Evolutionary conservation across 2,329 filamentous ascomycete genomes (phyloP).

Genomic region (Diaporthe humulicola): DNA sequence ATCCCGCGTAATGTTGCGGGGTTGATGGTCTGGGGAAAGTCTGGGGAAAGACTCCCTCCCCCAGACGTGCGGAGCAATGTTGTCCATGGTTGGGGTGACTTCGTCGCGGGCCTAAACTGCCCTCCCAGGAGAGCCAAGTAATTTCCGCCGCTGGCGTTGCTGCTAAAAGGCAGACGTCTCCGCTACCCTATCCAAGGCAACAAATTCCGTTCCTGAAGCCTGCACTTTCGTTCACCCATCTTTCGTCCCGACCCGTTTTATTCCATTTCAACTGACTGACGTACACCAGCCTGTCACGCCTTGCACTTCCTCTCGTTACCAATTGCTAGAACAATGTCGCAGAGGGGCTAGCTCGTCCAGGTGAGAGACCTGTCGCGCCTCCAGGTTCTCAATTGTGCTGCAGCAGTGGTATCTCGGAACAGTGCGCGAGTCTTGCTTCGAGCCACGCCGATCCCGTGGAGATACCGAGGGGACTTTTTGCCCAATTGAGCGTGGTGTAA

Average conservation of each 20-base stretch:
- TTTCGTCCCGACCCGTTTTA: neutral
- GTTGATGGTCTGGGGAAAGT: conserved; percentile 9
- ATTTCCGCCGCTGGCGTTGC: neutral
- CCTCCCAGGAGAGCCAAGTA: neutral
- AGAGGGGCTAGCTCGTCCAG: neutral
- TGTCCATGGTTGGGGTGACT: neutral
- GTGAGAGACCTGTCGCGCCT: no score
- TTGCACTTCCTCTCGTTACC: neutral
- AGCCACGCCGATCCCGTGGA: neutral
- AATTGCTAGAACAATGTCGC: no score
- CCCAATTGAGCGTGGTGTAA: neutral
- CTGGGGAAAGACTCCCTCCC: conserved; percentile 4
- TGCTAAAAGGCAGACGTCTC: neutral
- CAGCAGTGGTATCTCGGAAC: neutral
- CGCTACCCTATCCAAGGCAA: neutral
- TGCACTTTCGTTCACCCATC: no score
- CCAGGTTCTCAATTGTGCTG: neutral
- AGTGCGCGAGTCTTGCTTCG: neutral
- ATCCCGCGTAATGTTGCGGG: neutral
- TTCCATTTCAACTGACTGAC: neutral
- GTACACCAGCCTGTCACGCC: neutral
- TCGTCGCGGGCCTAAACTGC: neutral
- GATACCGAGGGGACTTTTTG: neutral
- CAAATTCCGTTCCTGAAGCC: neutral
- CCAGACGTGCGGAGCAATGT: neutral